Conservation (phyloP, 2,329 filamentous ascomycete genomes). For the Diplodia scrobiculata region DNA sequence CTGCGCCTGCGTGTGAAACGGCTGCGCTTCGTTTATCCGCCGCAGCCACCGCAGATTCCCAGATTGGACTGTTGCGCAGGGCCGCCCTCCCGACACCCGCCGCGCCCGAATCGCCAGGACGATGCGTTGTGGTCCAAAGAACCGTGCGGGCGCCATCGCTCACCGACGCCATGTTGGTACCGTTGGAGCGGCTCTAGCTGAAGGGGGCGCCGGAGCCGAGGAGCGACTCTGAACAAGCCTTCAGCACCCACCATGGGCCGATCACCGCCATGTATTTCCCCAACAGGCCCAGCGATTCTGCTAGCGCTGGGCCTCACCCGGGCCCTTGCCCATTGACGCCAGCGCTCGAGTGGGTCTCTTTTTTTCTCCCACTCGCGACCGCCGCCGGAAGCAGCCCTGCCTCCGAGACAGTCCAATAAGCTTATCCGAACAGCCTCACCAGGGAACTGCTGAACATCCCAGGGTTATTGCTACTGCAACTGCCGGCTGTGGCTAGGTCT, state of each 20-base stretch:
- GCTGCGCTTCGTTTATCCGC: conserved; percentile 7
- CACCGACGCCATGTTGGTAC: conserved; percentile 9
- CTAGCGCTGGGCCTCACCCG: neutral
- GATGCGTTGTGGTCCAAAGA: neutral
- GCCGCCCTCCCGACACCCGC: neutral
- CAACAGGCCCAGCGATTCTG: neutral
- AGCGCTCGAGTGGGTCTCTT: conserved; percentile 2
- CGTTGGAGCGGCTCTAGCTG: conserved; percentile 17
- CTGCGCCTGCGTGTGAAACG: neutral
- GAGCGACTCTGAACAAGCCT: conserved; percentile 11
- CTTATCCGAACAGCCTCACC: conserved; percentile 14
- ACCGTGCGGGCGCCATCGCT: neutral
- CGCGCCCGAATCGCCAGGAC: neutral
- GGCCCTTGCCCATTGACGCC: conserved; percentile 17
- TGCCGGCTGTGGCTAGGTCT: neutral
- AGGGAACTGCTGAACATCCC: neutral
- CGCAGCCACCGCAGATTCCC: too few species aligned
- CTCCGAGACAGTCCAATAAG: conserved; percentile 25
- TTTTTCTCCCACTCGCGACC: conserved; percentile 7
- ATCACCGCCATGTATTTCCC: conserved; percentile 22
- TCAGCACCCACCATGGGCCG: conserved; percentile 19
- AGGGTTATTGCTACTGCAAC: neutral
- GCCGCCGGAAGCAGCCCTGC: neutral
- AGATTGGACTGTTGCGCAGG: neutral
- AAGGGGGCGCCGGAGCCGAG: conserved; percentile 19